Evolutionary conservation across 768 basidiomycete genomes (phyloP), one percentile per base, ranked within the genome.

Genomic region (Neoboletus magnificus): DNA sequence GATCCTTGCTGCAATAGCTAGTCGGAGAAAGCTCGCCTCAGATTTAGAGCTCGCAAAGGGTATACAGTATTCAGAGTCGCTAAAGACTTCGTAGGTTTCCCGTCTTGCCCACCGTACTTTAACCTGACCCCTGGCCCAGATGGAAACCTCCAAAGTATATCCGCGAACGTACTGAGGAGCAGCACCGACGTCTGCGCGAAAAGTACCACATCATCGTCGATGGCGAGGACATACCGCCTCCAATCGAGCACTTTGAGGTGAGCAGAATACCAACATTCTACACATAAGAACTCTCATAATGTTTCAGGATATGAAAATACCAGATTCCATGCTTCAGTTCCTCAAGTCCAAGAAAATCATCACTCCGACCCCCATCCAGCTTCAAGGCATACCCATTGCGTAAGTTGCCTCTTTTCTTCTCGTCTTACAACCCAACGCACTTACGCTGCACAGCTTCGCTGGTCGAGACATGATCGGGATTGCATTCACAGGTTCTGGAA

Each of bases 401-500:
- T 94, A 74, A 63, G 91, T 65, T 18, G 42, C 29, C 66, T 35
- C 60, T 16, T 13, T 45, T 35, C 48, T 22, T 53, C 44, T 35
- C 48, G 23, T 53, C 44, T 20, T 18, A 37, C 37, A 0, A 37
- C 23, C 33, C 13, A 32, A 32, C 49, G 44, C 39, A 56, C 57
- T 65, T 37, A 58, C 22, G 42, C 30, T 55, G 56, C 37, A 29
- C 66, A 94, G 93, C 33, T 98, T 98, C 71, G 77, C 93, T 48
- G 97, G 97, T 37, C 85, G 97, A 58, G 97, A 99, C 70, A 89
- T 98, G 76, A 99, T 98, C 60, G 97, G 97, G 20, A 98, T 99
- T 60, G 97, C 97, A 4, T 98, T 98, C 74, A 99, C 97, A 25
- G 97, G 97, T 37, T 98, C 96, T 0, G 97, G 97, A 16, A 99